Base-by-base conservation (phyloP, 306 rosid species). In the Casuarina equisetifolia region DNA sequence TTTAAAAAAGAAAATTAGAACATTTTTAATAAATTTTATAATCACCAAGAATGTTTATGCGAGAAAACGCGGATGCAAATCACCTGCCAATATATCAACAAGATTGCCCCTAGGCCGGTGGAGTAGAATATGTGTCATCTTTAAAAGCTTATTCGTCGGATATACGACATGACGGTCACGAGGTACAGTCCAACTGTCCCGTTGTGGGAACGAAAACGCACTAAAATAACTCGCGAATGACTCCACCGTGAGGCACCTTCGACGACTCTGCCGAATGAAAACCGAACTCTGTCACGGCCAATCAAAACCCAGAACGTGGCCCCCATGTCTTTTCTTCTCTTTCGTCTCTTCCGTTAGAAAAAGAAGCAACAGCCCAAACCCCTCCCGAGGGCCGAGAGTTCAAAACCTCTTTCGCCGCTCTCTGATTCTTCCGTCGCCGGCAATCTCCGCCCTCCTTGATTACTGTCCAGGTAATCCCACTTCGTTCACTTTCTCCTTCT, bases 371-470 rank as follows among this genome's bases (percentile, higher is more conserved):
- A 58, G 4, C 2, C 9, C 38, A 58, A 20, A 25, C 55, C 42
- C 74, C 40, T 9, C 50, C 20, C 73, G 35, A 45, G 9, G 74
- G 63, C 38, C 25, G 20, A 25, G 32, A 25, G 8, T 0, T 40
- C n/a, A 12, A 0, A 3, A 1, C 20, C 35, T 39, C 2, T 15
- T 8, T 58, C 25, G 39, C 64, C 51, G 10, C 73, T 5, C 51
- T 15, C 49, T 49, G 40, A 11, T 66, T 66, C 9, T 58, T 12
- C 35, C 78, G 48, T 63, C 76, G 86, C 32, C 88, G 90, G 84
- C 73, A 75, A 75, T 75, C 78, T 12, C 75, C 9, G 64, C 19
- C 42, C 53, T 63, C 76, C 49, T 84, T 77, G 83, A 74, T 73
- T 67, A 20, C 10, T 44, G 32, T 0, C 1, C 81, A 54, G 89